Conservation (phyloP, 164 flowering plant species). For the Aristolochia californica region DNA sequence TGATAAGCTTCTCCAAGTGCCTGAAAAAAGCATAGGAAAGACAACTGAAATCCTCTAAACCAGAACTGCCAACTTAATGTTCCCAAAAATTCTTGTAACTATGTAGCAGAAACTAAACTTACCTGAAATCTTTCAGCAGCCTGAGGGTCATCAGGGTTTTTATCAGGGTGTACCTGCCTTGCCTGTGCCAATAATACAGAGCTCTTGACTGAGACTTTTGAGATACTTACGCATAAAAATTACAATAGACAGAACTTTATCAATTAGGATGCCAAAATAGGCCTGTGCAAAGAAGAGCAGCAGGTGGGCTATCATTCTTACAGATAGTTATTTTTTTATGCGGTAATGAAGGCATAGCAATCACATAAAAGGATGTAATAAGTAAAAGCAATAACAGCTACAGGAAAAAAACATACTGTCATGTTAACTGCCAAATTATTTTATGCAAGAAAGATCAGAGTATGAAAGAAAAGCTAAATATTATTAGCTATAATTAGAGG, state of each 20-base stretch:
- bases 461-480: too few relatives aligned
- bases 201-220: background rate
- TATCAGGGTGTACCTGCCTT: slow-evolving; percentile 89
- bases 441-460: too few relatives aligned
- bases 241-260: background rate
- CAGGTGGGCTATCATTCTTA: too few relatives aligned
- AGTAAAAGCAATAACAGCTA: too few relatives aligned
- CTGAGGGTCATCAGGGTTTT: slow-evolving; percentile 75
- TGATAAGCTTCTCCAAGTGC: slow-evolving; percentile 93
- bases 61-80: background rate
- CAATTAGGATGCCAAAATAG: background rate
- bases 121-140: slow-evolving; percentile 92
- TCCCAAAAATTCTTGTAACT: background rate
- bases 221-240: background rate
- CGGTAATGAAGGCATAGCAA: too few relatives aligned
- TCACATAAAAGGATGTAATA: too few relatives aligned
- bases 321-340: too few relatives aligned
- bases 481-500: too few relatives aligned
- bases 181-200: slow-evolving; percentile 42
- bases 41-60: background rate
- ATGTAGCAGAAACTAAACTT: slow-evolving; percentile 5
- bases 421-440: too few relatives aligned
- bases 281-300: background rate
- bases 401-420: too few relatives aligned
- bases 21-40: slow-evolving; percentile 22